phyloP scores from a whole-genome alignment of 1,139 yeast species.

The Nakaseomyces nivariensis region DNA sequence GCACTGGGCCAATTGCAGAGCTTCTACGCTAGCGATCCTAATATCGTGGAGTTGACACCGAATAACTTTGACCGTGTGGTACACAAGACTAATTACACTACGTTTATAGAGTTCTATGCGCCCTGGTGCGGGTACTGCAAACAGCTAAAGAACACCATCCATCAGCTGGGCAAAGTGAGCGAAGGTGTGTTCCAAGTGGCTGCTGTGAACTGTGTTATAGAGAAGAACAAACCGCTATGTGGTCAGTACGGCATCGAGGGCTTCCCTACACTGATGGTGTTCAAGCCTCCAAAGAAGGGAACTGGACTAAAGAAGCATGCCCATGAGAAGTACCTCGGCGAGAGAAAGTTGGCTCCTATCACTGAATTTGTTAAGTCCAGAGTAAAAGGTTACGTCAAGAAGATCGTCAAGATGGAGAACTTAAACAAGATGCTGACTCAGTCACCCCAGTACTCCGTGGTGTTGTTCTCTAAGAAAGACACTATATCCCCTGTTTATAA shows the following conservation, averaged over 20 bases:
- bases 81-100: slow-evolving; percentile 58
- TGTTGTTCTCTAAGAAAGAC: slow-evolving; percentile 39
- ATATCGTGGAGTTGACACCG: slow-evolving; percentile 49
- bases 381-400: slow-evolving; percentile 63
- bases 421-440: slow-evolving; percentile 29
- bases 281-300: slow-evolving; percentile 61
- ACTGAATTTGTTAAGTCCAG: slow-evolving; percentile 50
- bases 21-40: slow-evolving; percentile 37
- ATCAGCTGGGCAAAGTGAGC: slow-evolving; percentile 53
- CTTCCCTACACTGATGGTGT: slow-evolving; percentile 72
- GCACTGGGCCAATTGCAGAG: slow-evolving; percentile 9
- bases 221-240: slow-evolving; percentile 58
- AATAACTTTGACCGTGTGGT: slow-evolving; percentile 57
- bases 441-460: slow-evolving; percentile 20
- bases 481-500: slow-evolving; percentile 55
- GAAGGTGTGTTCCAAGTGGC: slow-evolving; percentile 53
- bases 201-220: slow-evolving; percentile 78
- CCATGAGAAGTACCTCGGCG: slow-evolving; percentile 61
- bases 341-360: slow-evolving; percentile 50
- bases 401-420: slow-evolving; percentile 33
- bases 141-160: slow-evolving; percentile 45
- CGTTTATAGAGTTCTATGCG: slow-evolving; percentile 87
- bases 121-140: slow-evolving; percentile 93
- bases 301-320: slow-evolving; percentile 36
- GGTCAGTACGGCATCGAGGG: slow-evolving; percentile 58